A percentile compares a stretch with the other conserved stretches of the same genome.
phyloP scores from a whole-genome alignment of 768 basidiomycete genomes.

The Tulasnella calospora region DNA sequence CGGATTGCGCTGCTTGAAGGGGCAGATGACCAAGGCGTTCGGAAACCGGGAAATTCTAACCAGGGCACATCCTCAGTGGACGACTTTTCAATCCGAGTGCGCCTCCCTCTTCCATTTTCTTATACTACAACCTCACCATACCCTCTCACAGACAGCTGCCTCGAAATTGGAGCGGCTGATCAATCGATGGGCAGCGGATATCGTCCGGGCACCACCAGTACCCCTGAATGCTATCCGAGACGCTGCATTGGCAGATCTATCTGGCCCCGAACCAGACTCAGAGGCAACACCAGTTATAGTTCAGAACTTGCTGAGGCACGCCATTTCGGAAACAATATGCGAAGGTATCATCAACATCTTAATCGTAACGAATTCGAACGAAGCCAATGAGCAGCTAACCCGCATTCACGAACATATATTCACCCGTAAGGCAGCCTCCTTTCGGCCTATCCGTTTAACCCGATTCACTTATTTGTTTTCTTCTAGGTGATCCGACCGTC shows the following conservation, averaged over 20 bases:
- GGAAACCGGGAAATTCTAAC: slow-evolving; percentile 28
- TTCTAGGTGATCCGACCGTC: slow-evolving; percentile 75
- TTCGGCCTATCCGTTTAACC: not conserved
- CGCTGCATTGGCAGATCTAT: slow-evolving; percentile 57
- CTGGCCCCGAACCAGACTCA: slow-evolving; percentile 47
- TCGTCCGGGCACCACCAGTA: slow-evolving; percentile 54
- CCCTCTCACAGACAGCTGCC: slow-evolving; percentile 58
- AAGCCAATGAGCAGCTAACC: slow-evolving; percentile 78
- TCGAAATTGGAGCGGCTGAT: slow-evolving; percentile 75
- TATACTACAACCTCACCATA: not conserved
- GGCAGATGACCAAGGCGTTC: slow-evolving; percentile 42
- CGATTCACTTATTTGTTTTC: not conserved
- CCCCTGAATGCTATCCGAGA: slow-evolving; percentile 51
- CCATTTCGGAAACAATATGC: slow-evolving; percentile 63
- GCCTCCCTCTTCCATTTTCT: slow-evolving; percentile 29
- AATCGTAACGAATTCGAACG: slow-evolving; percentile 77
- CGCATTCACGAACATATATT: slow-evolving; percentile 87
- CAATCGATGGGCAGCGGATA: slow-evolving; percentile 83
- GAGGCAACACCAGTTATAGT: slow-evolving; percentile 57
- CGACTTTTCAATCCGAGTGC: slow-evolving; percentile 82
- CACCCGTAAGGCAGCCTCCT: slow-evolving; percentile 51
- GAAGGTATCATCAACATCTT: slow-evolving; percentile 80
- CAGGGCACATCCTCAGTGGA: slow-evolving; percentile 65
- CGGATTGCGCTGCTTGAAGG: slow-evolving; percentile 75
- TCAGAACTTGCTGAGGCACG: slow-evolving; percentile 75